These are phyloP conservation scores for Aspergillus cavernicola DNA, from an alignment of 495 filamentous ascomycete species.

Conservation along the genomic window DNA sequence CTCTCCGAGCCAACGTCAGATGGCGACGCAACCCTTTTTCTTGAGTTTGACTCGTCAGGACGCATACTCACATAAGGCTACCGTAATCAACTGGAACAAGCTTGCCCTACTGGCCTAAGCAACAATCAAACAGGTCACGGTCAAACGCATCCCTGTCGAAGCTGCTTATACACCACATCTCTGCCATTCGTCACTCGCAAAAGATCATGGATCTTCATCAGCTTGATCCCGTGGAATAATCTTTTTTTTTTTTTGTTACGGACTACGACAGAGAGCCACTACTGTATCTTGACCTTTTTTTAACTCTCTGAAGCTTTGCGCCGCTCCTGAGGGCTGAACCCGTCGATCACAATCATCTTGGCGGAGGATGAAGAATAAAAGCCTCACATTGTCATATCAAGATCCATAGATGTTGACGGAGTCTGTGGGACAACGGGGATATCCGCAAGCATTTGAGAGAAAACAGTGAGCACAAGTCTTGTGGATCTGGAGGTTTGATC, in stretches of 20 bases:
- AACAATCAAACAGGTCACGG: neutral
- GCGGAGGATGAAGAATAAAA: neutral
- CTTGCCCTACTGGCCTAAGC: neutral
- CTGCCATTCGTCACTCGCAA: neutral
- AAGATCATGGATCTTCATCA: neutral
- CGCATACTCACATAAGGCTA: neutral
- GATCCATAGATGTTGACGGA: too few species aligned
- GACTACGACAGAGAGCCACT: too few species aligned
- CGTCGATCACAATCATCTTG: neutral
- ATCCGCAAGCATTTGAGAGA: neutral
- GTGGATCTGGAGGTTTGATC: neutral
- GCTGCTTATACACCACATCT: neutral
- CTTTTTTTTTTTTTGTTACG: too few species aligned
- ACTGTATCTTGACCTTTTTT: too few species aligned
- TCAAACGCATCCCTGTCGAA: neutral
- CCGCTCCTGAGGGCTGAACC: neutral
- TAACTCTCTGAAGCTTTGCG: too few species aligned
- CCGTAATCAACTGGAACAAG: conserved; percentile 8
- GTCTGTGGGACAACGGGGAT: neutral
- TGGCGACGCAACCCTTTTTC: neutral
- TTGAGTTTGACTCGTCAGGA: too few species aligned
- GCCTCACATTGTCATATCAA: neutral
- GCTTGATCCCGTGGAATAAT: neutral
- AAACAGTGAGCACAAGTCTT: neutral
- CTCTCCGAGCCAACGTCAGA: neutral